Percentiles rank a stretch among this genome's conserved stretches.
phyloP scores from a whole-genome alignment of 495 filamentous ascomycete genomes.

The Neurospora terricola region DNA sequence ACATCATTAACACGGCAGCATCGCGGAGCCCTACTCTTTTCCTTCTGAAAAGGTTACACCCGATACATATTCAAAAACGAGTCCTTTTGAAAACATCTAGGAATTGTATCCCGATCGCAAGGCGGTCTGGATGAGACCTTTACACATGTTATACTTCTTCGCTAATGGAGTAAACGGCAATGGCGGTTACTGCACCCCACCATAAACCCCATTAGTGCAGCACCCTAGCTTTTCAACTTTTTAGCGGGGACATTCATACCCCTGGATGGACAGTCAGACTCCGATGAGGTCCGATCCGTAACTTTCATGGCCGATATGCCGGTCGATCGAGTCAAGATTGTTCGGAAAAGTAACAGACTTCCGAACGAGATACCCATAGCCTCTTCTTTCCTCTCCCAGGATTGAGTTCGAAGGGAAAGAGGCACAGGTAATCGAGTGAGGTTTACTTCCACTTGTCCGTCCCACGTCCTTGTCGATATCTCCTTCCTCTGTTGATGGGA shows the following conservation, averaged over 20 bases:
- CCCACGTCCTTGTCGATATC: neutral
- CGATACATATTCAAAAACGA: neutral
- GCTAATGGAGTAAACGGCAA: neutral
- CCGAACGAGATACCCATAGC: neutral
- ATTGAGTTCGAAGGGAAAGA: neutral
- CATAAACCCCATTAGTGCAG: neutral
- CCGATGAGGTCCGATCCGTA: neutral
- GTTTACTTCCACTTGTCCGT: neutral
- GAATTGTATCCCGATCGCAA: neutral
- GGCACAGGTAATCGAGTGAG: neutral
- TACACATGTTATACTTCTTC: neutral
- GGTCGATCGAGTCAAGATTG: neutral
- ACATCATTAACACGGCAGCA: neutral
- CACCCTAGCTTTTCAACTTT: neutral
- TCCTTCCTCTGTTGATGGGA: neutral
- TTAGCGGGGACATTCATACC: neutral
- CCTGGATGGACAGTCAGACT: neutral
- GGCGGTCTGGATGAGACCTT: neutral
- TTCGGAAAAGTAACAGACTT: neutral
- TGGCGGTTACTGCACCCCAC: neutral
- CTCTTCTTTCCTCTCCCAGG: neutral
- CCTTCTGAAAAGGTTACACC: neutral
- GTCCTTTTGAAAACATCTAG: neutral
- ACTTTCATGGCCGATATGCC: neutral
- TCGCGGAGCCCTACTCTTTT: neutral